Base-by-base conservation (phyloP, 73 alveolate genomes). In the Blepharisma stoltei region DNA sequence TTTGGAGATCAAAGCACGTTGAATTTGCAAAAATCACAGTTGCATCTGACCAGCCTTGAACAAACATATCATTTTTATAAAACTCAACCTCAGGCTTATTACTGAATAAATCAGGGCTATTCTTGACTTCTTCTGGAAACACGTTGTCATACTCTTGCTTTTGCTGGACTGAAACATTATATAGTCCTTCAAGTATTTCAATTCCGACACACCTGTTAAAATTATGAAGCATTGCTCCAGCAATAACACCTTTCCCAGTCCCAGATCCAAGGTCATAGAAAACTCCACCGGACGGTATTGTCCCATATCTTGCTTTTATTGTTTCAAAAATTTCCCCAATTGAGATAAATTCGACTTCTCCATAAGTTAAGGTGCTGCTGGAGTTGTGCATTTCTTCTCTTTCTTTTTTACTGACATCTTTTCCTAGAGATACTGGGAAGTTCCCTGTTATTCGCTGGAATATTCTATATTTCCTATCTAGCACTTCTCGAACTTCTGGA, bases 221-320 rank as follows among this genome's bases (percentile, higher is more conserved):
- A 46, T 89, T 85, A 50, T 84, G 86, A 65, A 90, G 71, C 44
- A 94, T 80, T 23, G 95, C 77, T 77, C 90, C 93, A 0, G 97
- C 93, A 7, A 94, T 55, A 21, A 94, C 95, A 4, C 93, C 97
- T 55, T 94, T 94, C 5, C 98, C 98, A 1, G 90, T 90, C 0
- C 98, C 98, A 25, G 96, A 89, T 45, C 98, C 98, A 50, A 94
- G 82, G 88, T 94, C 98, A 77, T 91, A 89, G 71, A 94, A 94
- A 6, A 84, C 82, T 45, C 95, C 97, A 6, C 95, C 95, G 7
- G 73, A 46, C 45, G 79, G 77, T 21, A 50, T 55, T 0, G 80
- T 79, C 0, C 21, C 87, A 50, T 67, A 25, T 14, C 60, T 18
- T 20, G 80, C 86, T 55, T 76, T 76, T 1, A 76, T 76, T 21